Evolutionary conservation across 306 rosid genomes (phyloP).

Genomic region (Lathyrus aphaca): DNA sequence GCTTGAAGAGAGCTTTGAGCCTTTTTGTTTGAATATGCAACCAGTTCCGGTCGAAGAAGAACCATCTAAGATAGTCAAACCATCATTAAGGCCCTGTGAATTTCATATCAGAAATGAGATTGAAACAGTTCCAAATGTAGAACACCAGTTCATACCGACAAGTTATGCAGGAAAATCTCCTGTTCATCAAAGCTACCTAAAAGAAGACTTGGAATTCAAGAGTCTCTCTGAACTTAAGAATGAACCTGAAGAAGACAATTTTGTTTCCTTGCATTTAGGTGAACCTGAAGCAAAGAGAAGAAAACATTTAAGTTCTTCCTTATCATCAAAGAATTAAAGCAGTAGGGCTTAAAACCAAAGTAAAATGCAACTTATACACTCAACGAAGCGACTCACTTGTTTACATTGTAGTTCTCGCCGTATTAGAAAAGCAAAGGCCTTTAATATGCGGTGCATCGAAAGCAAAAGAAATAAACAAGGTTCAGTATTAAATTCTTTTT

Average conservation of each 20-base stretch:
- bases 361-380: conserved; percentile 43
- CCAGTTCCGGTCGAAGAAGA: conserved; percentile 58
- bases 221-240: conserved; percentile 60
- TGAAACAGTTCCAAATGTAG: conserved; percentile 58
- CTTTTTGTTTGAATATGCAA: conserved; percentile 54
- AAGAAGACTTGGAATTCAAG: conserved; percentile 48
- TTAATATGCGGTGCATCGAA: conserved; percentile 37
- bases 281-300: conserved; percentile 79
- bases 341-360: conserved; percentile 42
- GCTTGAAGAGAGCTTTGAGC: conserved; percentile 62
- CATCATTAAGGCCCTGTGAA: conserved; percentile 46
- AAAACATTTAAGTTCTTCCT: conserved; percentile 54
- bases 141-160: conserved; percentile 77
- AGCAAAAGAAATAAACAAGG: conserved; percentile 36
- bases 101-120: conserved; percentile 57
- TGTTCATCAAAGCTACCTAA: conserved; percentile 49
- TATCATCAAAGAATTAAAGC: conserved; percentile 51
- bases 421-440: conserved; percentile 38
- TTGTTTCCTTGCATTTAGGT: conserved; percentile 78
- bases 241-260: conserved; percentile 67
- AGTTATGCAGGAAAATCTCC: conserved; percentile 52
- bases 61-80: conserved; percentile 49
- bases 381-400: conserved; percentile 40
- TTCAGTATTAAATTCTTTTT: conserved; percentile 50
- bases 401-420: conserved; percentile 36